Conservation (phyloP, 768 basidiomycete species). For the Suillus variegatus region DNA sequence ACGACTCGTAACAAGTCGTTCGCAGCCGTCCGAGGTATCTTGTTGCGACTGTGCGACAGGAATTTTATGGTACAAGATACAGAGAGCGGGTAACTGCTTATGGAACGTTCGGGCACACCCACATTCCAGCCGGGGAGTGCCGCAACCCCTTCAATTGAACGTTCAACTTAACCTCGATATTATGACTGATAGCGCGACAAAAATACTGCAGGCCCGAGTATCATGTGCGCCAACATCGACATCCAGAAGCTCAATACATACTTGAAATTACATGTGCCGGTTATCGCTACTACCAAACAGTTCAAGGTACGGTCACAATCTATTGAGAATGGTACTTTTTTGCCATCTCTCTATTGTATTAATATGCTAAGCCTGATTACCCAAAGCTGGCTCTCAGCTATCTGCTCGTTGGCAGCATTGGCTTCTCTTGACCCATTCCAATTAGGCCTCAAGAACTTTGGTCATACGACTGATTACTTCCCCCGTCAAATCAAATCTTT, state of each 20-base stretch:
- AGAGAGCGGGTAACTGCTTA: neutral
- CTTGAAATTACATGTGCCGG: constrained; percentile 55
- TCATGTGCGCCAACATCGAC: constrained; percentile 73
- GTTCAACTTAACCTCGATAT: neutral
- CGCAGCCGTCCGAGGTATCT: neutral
- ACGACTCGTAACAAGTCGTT: neutral
- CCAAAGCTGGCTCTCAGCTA: constrained; percentile 77
- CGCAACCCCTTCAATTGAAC: no score
- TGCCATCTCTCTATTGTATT: no score
- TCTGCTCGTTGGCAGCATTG: constrained; percentile 69
- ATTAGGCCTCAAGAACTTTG: constrained; percentile 72
- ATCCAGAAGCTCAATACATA: constrained; percentile 63
- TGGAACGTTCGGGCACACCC: no score
- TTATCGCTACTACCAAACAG: constrained; percentile 73
- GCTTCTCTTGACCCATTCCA: constrained; percentile 61
- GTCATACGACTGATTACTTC: constrained; percentile 79
- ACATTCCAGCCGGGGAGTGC: no score
- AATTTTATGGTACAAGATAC: neutral
- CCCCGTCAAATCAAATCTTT: constrained; percentile 92
- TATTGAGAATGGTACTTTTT: constrained; percentile 57
- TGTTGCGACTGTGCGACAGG: neutral
- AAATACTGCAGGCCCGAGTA: constrained; percentile 70
- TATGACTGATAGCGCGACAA: constrained; percentile 28
- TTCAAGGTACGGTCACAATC: constrained; percentile 68
- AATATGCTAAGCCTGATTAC: neutral